Percentiles rank a stretch among this genome's conserved stretches.
Conservation (phyloP, 345 rosid genomes). For the Camelina neglecta region DNA sequence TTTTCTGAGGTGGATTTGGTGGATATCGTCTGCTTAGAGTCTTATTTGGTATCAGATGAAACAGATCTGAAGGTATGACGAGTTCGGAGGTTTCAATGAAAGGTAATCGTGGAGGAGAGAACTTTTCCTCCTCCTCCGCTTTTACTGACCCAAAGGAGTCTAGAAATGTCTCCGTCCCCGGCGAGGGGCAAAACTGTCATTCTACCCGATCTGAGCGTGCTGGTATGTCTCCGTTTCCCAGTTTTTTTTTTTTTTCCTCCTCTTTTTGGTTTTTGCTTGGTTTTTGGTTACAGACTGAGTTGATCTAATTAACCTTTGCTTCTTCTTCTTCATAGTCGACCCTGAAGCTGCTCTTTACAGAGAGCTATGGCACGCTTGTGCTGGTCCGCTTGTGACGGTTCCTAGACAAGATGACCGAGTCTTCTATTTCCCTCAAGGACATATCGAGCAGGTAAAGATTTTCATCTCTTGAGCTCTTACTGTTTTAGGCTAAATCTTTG, state of each 20-base stretch:
- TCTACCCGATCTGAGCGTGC: constrained; percentile 38
- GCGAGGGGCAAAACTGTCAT: constrained; percentile 51
- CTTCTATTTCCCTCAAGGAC: constrained; percentile 91
- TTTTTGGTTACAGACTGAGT: neutral
- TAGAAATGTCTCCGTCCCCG: constrained; percentile 36
- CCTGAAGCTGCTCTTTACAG: constrained; percentile 68
- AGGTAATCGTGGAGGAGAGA: constrained; percentile 52
- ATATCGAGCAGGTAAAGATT: constrained; percentile 79
- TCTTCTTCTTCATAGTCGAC: constrained; percentile 42
- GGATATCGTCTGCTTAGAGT: constrained; percentile 7
- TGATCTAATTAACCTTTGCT: constrained; percentile 24
- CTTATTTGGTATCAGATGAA: constrained; percentile 45
- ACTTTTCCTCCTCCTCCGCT: constrained; percentile 47
- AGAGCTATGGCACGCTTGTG: constrained; percentile 97
- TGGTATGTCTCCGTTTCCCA: constrained; percentile 22
- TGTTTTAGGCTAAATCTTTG: neutral
- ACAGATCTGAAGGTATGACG: constrained; percentile 66
- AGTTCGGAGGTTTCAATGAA: constrained; percentile 53
- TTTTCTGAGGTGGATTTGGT: constrained; percentile 31
- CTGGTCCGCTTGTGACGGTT: constrained; percentile 82
- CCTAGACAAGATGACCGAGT: constrained; percentile 79
- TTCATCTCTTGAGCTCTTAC: neutral
- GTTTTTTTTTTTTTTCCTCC: neutral
- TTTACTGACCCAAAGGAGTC: constrained; percentile 44
- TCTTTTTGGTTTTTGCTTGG: neutral